Base-by-base conservation (phyloP, 805 yeast genomes). In the Teunomyces atbi region DNA sequence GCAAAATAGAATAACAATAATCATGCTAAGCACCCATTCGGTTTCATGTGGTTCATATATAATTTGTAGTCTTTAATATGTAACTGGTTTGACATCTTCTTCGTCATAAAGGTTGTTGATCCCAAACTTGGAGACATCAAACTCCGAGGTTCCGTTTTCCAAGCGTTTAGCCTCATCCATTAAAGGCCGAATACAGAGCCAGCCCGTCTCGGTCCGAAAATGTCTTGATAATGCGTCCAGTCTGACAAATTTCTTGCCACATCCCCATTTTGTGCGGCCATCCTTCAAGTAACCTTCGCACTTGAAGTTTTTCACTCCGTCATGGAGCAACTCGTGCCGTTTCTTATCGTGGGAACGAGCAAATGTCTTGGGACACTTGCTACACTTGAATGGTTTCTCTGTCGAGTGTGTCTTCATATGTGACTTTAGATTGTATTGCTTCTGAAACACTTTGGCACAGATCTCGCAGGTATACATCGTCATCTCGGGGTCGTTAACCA, bases 141-240 rank as follows among this genome's bases (percentile, higher is more conserved):
- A 36, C 15, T 36, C 39, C 6, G 18, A 2, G 10, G n/a, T n/a
- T 20, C 39, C 39, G 28, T n/a, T 21, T 18, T 36, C 39, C 39
- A 57, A 36, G 26, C 58, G 62, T 49, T 62, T 68, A n/a, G 75
- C 84, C 49, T 82, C 89, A 28, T 76, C 79, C 72, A 83, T 74
- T 50, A 85, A 68, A 3, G 88, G 87, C 49, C 75, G 69, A 44
- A 86, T 78, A 59, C 94, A 86, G 15, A 72, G 64, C 71, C 84
- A 77, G 1, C 94, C 94, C 0, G 86, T 79, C 49, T 84, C 92
- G 2, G 91, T 83, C 46, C 87, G 68, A 58, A 85, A 84, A 58
- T 86, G 94, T 43, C 92, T 74, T 2, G 86, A 82, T 34, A 86
- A 70, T 0, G 92, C 94, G 61, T 86, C 94, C 2, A 87, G 83